These are phyloP conservation scores for Pleurotus citrinopileatus DNA, from an alignment of 768 basidiomycete species.

Conservation along the genomic window DNA sequence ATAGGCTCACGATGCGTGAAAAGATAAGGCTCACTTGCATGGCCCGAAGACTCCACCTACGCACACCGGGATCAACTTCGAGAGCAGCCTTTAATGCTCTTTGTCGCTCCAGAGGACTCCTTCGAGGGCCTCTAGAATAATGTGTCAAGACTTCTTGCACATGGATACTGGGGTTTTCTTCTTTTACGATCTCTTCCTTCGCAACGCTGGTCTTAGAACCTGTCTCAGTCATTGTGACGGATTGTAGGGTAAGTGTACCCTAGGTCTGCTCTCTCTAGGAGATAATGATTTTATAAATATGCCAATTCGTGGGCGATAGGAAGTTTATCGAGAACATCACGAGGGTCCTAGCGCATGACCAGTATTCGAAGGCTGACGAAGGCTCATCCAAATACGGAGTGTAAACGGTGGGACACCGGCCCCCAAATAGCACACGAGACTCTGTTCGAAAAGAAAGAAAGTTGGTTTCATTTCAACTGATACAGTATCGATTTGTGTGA, in stretches of 20 bases:
- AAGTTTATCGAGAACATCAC: constrained; percentile 3
- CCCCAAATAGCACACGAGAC: too few relatives aligned
- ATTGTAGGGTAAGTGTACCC: background rate
- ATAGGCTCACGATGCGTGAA: background rate
- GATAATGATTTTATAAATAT: background rate
- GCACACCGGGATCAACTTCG: constrained; percentile 40
- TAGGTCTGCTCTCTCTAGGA: background rate
- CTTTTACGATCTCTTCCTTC: constrained; percentile 18
- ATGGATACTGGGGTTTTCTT: constrained; percentile 10
- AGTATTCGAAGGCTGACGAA: too few relatives aligned
- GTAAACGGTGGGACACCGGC: background rate
- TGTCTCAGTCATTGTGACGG: constrained; percentile 1
- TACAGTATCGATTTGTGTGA: too few relatives aligned
- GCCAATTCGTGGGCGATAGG: background rate
- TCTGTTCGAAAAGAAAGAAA: background rate
- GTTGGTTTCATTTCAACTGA: background rate
- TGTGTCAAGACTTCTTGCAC: background rate
- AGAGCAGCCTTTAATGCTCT: constrained; percentile 36
- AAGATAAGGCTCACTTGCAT: constrained; percentile 27
- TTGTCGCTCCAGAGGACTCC: constrained; percentile 38
- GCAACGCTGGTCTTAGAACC: constrained; percentile 23
- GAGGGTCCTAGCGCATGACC: background rate
- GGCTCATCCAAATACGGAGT: background rate
- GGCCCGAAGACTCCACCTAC: constrained; percentile 31
- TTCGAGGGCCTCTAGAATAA: constrained; percentile 12